These are phyloP conservation scores for Tricholoma furcatifolium DNA, from an alignment of 768 basidiomycete genomes.

Conservation along the genomic window DNA sequence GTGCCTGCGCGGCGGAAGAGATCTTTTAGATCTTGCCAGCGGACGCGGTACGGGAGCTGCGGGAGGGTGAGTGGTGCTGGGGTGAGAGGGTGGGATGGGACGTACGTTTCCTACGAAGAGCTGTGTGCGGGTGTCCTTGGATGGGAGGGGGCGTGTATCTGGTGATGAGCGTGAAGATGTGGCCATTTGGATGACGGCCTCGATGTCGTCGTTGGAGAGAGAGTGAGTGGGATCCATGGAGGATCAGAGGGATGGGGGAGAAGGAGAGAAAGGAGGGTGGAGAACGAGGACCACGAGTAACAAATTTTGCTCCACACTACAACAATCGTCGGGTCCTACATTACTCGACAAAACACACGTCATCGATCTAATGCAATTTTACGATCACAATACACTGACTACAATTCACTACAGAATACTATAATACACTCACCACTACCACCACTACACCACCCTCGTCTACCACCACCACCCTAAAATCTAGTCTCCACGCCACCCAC, in stretches of 20 bases:
- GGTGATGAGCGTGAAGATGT: constrained; percentile 62
- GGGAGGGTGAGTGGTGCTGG: constrained; percentile 5
- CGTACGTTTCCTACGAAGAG: constrained; percentile 95
- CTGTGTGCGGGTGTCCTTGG: constrained; percentile 89
- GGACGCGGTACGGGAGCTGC: constrained; percentile 92
- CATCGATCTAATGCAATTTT: no score
- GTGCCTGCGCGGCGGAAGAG: constrained; percentile 95
- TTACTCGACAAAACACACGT: constrained; percentile 16
- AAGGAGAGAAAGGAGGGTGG: constrained; percentile 2
- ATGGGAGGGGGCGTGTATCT: constrained; percentile 45
- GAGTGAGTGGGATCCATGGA: constrained; percentile 22
- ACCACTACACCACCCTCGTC: constrained; percentile 1
- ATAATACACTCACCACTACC: no score
- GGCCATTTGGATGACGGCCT: constrained; percentile 90
- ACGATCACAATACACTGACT: no score
- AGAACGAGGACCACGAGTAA: constrained; percentile 19
- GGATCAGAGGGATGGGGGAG: not conserved
- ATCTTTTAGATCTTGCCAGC: constrained; percentile 99
- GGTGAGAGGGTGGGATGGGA: constrained; percentile 28
- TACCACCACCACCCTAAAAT: not conserved
- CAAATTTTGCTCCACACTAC: constrained; percentile 21
- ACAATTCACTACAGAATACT: no score
- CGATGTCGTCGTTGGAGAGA: constrained; percentile 82
- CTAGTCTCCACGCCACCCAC: not conserved
- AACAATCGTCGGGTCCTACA: constrained; percentile 15